Percentiles rank a stretch among this genome's conserved stretches.
These are phyloP conservation scores for Alternaria atra DNA, from an alignment of 2,329 filamentous ascomycete species.

Conservation along the genomic window DNA sequence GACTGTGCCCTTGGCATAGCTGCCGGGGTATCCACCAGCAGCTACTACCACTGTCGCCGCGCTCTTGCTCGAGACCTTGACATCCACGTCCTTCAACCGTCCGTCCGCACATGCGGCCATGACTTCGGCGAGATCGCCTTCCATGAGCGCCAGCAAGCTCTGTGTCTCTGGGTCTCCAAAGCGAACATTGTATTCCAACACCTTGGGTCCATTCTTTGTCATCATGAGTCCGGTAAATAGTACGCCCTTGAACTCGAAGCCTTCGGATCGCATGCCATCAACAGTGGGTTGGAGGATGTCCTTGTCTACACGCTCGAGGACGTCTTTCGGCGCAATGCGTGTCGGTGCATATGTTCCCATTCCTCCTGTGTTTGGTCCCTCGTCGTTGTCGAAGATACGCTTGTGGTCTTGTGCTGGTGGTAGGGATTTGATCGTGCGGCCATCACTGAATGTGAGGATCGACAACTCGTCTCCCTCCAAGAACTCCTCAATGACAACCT, in stretches of 20 bases:
- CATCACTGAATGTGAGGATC: conserved; percentile 91
- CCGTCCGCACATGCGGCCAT: conserved; percentile 86
- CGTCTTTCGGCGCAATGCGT: conserved; percentile 60
- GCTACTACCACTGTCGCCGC: conserved; percentile 95
- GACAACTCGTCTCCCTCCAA: conserved; percentile 91
- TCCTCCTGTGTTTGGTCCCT: conserved; percentile 92
- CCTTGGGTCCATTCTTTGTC: conserved; percentile 79
- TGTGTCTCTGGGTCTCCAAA: conserved; percentile 94
- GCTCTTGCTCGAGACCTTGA: conserved; percentile 74
- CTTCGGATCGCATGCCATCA: conserved; percentile 84
- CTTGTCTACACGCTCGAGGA: conserved; percentile 80
- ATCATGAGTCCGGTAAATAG: conserved; percentile 96
- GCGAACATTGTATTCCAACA: conserved; percentile 91
- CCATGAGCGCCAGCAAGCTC: conserved; percentile 81
- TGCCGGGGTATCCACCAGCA: conserved; percentile 86
- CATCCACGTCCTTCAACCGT: conserved; percentile 72
- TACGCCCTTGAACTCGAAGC: conserved; percentile 65
- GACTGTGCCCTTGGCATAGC: conserved; percentile 78
- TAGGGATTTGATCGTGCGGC: conserved; percentile 81
- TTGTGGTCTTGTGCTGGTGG: conserved; percentile 98
- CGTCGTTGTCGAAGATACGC: conserved; percentile 87
- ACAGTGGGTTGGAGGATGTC: conserved; percentile 91
- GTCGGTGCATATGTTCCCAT: conserved; percentile 97
- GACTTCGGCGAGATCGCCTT: conserved; percentile 86
- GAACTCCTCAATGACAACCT: conserved; percentile 96